Base-by-base conservation (phyloP, 2,329 filamentous ascomycete genomes). In the Calonectria montana region DNA sequence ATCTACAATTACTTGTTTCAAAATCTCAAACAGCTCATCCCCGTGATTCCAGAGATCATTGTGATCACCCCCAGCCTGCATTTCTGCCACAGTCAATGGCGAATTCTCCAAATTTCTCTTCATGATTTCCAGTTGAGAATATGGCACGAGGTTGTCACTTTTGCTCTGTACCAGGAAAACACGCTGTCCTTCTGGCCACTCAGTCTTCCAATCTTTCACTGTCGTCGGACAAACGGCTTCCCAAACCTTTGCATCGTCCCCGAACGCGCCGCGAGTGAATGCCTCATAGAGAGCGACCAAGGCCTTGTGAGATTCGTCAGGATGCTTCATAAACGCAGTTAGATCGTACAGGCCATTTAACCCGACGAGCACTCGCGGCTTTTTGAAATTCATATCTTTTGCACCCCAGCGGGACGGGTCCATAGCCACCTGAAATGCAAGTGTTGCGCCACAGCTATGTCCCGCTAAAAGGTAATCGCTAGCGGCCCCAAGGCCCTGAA, bases 351-450 rank as follows among this genome's bases (percentile, higher is more conserved):
- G 21, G 2, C 64, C 64, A 18, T 66, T 47, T 0, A 59, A 37
- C 1, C 48, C 64, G 10, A 66, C 64, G 1, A 66, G 16, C 15
- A 43, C 64, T 16, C 23, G 23, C 12, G 37, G 48, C 16, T 66
- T 66, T 13, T 43, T 37, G 25, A 29, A 15, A 10, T 27, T 9
- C 1, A 41, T 31, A 1, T 35, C 39, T 21, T 18, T 25, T 1
- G 39, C 39, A 1, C 37, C 21, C 57, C 57, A 62, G 13, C 35
- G 35, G 2, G 35, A 55, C 16, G 25, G 16, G 29, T 59, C 8
- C 64, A 67, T 67, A 2, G 64, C 37, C 23, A 25, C 64, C 5
- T 67, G 64, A 41, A 67, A 59, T 55, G 64, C 64, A 2, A 67
- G n/a, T 2, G 64, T 67, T 21, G 64, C 64, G 25, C 50, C 64